Evolutionary conservation across 169 alveolate genomes (phyloP).

Genomic region (Eimeria acervulina): DNA sequence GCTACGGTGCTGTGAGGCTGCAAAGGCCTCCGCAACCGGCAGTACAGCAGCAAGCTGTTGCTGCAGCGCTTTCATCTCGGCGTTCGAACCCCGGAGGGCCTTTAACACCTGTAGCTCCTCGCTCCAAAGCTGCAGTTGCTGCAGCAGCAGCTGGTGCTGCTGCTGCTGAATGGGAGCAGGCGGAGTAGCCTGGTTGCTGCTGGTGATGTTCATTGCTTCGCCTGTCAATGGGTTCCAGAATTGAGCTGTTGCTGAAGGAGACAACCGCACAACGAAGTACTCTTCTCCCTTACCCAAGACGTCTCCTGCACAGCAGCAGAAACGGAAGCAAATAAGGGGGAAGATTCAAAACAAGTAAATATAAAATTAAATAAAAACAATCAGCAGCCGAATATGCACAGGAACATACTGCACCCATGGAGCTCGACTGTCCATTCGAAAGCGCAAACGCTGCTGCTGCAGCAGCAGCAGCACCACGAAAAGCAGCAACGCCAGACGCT

Average conservation of each 20-base stretch:
- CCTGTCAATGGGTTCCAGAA: conserved; percentile 73
- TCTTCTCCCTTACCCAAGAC: conserved; percentile 33
- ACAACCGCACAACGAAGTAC: conserved; percentile 69
- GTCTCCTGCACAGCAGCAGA: conserved; percentile 8
- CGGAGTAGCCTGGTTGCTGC: background rate
- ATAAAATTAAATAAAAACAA: too few relatives aligned
- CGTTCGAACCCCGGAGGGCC: background rate
- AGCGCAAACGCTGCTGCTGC: background rate
- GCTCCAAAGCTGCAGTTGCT: conserved; percentile 3
- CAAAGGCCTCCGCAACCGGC: background rate
- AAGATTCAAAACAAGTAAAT: too few relatives aligned
- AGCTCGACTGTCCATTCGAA: background rate
- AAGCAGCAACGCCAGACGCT: background rate
- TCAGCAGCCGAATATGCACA: background rate
- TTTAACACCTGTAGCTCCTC: conserved; percentile 1
- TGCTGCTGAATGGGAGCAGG: background rate
- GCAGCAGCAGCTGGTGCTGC: conserved; percentile 10
- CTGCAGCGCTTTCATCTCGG: background rate
- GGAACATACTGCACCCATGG: background rate
- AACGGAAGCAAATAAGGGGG: too few relatives aligned
- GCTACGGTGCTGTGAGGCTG: conserved; percentile 15
- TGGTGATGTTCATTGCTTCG: background rate
- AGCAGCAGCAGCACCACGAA: background rate
- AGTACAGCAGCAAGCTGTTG: conserved; percentile 1
- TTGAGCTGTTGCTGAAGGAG: conserved; percentile 59